Percentiles rank a stretch among this genome's conserved stretches.
Evolutionary conservation across 176 grass and related monocot species (phyloP).

Genomic region (Cenchrus fungigraminus): DNA sequence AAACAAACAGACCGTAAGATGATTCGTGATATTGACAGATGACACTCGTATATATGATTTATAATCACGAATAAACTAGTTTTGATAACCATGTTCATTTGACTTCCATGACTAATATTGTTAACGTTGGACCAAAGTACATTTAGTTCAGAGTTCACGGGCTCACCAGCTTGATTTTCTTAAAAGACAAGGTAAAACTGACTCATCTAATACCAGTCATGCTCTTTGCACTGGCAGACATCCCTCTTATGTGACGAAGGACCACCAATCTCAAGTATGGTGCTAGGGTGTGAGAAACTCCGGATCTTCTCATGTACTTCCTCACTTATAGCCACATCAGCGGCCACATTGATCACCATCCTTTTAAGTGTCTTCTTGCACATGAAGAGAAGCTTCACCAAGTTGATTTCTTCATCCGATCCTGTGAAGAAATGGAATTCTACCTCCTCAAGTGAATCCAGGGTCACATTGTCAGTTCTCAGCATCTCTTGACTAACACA

Average conservation of each 20-base stretch:
- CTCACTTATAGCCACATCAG: not conserved
- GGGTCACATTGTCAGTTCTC: not conserved
- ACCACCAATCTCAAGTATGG: not conserved
- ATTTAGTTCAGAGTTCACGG: too few relatives aligned
- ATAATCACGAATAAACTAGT: too few relatives aligned
- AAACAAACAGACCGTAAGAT: too few relatives aligned
- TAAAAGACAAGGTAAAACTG: not conserved
- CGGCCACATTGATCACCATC: constrained; percentile 9
- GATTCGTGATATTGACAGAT: too few relatives aligned
- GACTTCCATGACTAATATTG: too few relatives aligned
- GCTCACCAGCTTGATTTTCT: not conserved
- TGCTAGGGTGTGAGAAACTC: not conserved
- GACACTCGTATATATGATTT: too few relatives aligned
- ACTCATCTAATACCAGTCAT: constrained; percentile 23
- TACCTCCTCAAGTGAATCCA: constrained; percentile 12
- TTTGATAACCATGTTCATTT: too few relatives aligned
- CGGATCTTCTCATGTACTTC: not conserved
- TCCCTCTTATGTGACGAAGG: not conserved
- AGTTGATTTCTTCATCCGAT: not conserved
- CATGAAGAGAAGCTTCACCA: constrained; percentile 11
- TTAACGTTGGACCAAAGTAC: too few relatives aligned
- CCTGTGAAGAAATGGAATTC: constrained; percentile 22
- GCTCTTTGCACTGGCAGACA: not conserved
- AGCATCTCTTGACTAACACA: not conserved
- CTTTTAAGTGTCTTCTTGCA: not conserved